Conservation (phyloP, 352 stramenopile species). For the Phytophthora fragariae region DNA sequence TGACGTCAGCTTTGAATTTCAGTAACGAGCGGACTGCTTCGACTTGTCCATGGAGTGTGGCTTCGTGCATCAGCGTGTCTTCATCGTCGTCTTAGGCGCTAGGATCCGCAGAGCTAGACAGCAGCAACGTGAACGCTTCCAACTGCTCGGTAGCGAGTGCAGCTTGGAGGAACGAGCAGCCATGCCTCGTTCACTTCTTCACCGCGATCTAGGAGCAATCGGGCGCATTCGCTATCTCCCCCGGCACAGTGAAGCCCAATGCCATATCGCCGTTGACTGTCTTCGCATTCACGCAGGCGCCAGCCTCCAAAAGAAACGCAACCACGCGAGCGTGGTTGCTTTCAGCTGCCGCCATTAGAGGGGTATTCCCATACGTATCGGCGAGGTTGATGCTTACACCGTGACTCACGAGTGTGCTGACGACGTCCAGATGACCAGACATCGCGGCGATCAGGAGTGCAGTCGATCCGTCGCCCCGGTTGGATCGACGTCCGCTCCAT, state of each 20-base stretch:
- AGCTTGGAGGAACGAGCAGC: conserved; percentile 4
- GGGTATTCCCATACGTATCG: conserved; percentile 11
- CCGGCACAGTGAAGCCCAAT: conserved; percentile 3
- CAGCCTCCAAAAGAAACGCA: conserved; percentile 10
- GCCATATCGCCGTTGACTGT: not conserved
- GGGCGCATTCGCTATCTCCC: not conserved
- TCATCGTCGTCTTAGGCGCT: not conserved
- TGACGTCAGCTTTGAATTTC: not conserved
- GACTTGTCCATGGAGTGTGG: not conserved
- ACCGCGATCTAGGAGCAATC: conserved; percentile 16
- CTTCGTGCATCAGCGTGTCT: conserved; percentile 12
- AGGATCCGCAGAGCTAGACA: not conserved
- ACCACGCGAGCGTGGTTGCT: not conserved
- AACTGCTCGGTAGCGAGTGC: not conserved
- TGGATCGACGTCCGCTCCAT: not conserved
- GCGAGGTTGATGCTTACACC: conserved; percentile 2
- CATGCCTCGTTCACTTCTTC: conserved; percentile 5
- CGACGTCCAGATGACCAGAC: conserved; percentile 4
- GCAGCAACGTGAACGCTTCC: conserved; percentile 6
- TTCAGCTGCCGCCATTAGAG: conserved; percentile 12
- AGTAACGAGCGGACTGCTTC: conserved; percentile 9
- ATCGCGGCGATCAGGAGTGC: conserved; percentile 12
- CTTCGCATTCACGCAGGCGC: conserved; percentile 2
- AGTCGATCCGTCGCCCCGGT: conserved; percentile 6
- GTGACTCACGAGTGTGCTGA: conserved; percentile 4